Percentiles rank a stretch among this genome's conserved stretches.
Evolutionary conservation across 257 asterid genomes (phyloP).

Genomic region (Solanum chiquidenum): DNA sequence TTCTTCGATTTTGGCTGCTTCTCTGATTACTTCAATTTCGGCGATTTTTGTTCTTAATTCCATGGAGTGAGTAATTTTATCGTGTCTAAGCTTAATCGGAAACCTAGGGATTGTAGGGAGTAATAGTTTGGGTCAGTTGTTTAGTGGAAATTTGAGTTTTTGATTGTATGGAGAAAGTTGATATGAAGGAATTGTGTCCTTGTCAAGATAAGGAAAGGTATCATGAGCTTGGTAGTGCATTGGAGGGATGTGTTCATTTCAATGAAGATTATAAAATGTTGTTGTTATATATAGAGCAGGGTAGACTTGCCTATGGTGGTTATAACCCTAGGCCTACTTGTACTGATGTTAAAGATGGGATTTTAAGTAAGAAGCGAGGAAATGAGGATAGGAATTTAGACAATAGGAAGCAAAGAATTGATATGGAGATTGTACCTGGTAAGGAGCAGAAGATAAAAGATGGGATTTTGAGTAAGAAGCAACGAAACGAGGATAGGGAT

Average conservation of each 20-base stretch:
- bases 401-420: not conserved
- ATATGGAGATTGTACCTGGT: not conserved
- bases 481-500: not conserved
- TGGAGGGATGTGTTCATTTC: not conserved
- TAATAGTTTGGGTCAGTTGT: not conserved
- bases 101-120: not conserved
- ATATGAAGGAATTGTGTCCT: not conserved
- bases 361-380: not conserved
- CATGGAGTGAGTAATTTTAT: not conserved
- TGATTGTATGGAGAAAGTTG: not conserved
- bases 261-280: not conserved
- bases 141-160: not conserved
- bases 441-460: not conserved
- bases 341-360: not conserved
- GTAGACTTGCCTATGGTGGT: not conserved
- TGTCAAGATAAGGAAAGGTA: not conserved
- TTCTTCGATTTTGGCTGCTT: not conserved
- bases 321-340: not conserved
- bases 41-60: not conserved
- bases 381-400: not conserved
- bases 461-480: not conserved
- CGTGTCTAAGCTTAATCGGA: not conserved
- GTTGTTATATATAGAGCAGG: not conserved
- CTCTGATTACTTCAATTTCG: not conserved
- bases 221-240: not conserved